Base-by-base conservation (phyloP, 305 asterid genomes). In the Fraxinus nigra region DNA sequence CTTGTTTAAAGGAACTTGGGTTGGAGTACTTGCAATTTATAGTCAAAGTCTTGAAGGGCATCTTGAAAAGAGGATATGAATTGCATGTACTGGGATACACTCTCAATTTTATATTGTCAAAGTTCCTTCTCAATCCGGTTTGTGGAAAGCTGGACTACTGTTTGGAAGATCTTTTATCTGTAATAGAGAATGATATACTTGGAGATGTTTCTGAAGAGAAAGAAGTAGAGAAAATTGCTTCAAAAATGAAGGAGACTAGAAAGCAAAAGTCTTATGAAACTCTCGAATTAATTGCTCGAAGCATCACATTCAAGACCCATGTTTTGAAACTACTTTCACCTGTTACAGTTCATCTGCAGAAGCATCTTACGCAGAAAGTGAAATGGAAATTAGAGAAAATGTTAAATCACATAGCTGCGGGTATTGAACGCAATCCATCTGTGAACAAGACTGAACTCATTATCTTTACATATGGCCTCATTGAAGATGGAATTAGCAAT, bases 181-280 rank as follows among this genome's bases (percentile, higher is more conserved):
- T 97, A 63, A 90, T 88, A 61, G 90, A 85, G 84, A 92, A 86
- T 80, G 99, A 97, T 87, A 92, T 97, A 82, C 92, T 97, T 72
- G 98, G 98, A 77, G 97, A 85, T 87, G 97, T 97, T 88, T 93
- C 99, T 10, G 98, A 92, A 80, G 95, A 97, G 93, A 97, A 97
- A 89, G 99, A 97, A 79, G 99, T 94, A 78, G 99, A 97, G 26
- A 94, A 94, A 89, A 87, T 94, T 86, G 98, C 99, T 91, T 92
- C 96, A 43, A 97, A 93, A 81, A 94, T 94, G 99, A 94, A 97
- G 87, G 99, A 97, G 88, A 94, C 98, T 35, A 91, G 92, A 87
- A 97, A 90, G 91, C 94, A 89, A 24, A 97, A 94, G 90, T 97
- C 99, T 43, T 93, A 84, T 76, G 98, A 93, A 80, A 94, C 98